Base-by-base conservation (phyloP, 106 monocot species). In the Dactylorhiza incarnata region DNA sequence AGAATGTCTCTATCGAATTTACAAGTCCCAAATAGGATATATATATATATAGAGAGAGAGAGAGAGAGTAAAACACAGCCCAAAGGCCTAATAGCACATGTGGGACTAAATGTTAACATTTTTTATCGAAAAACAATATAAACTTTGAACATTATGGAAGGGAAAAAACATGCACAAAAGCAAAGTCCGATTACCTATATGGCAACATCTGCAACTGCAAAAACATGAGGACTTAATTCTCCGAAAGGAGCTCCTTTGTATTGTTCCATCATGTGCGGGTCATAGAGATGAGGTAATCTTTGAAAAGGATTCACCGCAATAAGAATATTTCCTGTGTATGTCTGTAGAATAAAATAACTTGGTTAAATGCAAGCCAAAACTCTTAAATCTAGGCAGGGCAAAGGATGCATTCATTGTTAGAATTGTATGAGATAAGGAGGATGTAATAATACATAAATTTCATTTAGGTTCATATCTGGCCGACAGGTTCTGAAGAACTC, bases 221-320 rank as follows among this genome's bases (percentile, higher is more conserved):
- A 91, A 77, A 91, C 85, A 85, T 91, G 90, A 79, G 90, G 90
- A 73, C 81, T 81, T 66, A 91, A 75, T 66, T 91, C 90, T 56
- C 87, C 87, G 79, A 91, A 76, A 63, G 83, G 72, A 65, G 85
- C 81, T 61, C 90, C 90, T 83, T 83, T 87, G 83, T 91, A 87
- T 75, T 85, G 87, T 81, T 85, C 81, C 90, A 91, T 91, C 81
- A 87, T 85, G 48, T 87, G 85, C 20, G 71, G 74, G 54, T 87
- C 90, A 77, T 85, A 78, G 5, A 91, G 71, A 82, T 91, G 87
- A 37, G 90, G 85, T 47, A 91, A 74, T 55, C 85, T 85, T 87
- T 91, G 90, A 75, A 91, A 91, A 26, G 90, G 90, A 77, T 91
- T 91, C 74, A 91, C 79, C 9, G 90, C 90, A 79, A 91, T 91